Base-by-base conservation (phyloP, 345 rosid genomes). In the Alliaria petiolata region DNA sequence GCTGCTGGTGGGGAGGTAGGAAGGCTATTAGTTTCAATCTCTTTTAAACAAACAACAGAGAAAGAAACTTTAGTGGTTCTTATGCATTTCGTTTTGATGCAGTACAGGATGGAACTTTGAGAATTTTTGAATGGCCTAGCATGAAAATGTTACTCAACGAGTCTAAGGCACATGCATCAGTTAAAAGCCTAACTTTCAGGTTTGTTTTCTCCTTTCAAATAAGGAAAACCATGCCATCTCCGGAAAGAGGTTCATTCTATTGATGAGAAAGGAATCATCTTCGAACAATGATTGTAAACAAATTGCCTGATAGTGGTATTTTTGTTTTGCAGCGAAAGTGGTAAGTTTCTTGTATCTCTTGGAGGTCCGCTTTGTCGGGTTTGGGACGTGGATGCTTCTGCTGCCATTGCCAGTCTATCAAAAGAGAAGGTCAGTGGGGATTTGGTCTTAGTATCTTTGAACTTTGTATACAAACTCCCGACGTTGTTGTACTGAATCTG, bases 111-210 rank as follows among this genome's bases (percentile, higher is more conserved):
- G 99, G 99, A 53, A 81, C 69, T 72, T 80, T 95, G 79, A 85
- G 91, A 75, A 80, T 89, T 80, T 88, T 89, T 78, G 84, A 86
- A 77, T 95, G 99, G 99, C 96, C 96, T 62, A 78, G 91, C 83
- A 84, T 95, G 97, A 87, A 83, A 38, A 74, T 55, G 14, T 75
- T 85, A 76, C 81, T 90, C 39, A 62, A 87, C 33, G 90, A 88
- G 78, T 83, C 79, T 58, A 44, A 90, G 76, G 91, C 89, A 64
- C 96, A 87, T 83, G 12, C 82, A 31, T 80, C 89, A 9, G 72
- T 88, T 11, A 88, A 87, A 76, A 84, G 85, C 83, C 66, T 89
- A 55, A 80, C 83, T 79, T 92, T 95, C 88, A 92, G 99, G 99
- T 93, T 26, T 17, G 63, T 8, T 63, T 55, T 45, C 47, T 66